Percentiles rank a stretch among this genome's conserved stretches.
phyloP scores from a whole-genome alignment of 1,284 basidiomycete genomes.

The Tausonia pullulans region DNA sequence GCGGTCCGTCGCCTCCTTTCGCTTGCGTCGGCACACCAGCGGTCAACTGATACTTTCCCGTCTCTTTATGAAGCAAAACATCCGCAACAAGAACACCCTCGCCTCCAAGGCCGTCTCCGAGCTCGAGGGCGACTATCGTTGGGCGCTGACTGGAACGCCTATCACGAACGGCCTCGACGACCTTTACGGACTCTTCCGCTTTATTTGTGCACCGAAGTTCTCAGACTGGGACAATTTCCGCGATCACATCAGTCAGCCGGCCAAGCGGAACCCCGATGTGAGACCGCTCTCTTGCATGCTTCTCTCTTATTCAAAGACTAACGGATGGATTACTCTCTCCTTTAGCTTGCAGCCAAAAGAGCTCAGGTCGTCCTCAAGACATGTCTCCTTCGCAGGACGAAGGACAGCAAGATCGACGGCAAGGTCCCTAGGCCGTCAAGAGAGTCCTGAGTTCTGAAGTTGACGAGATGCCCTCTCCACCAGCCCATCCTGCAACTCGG shows the following conservation, averaged over 20 bases:
- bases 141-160: slow-evolving; percentile 9
- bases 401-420: slow-evolving; percentile 32
- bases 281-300: background rate
- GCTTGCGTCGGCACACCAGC: too few species aligned
- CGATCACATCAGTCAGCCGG: slow-evolving; percentile 20
- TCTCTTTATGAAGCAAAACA: background rate
- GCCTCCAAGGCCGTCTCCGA: background rate
- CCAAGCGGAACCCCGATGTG: slow-evolving; percentile 25
- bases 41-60: too few species aligned
- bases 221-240: slow-evolving; percentile 11
- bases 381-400: slow-evolving; percentile 26
- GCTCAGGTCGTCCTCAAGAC: slow-evolving; percentile 23
- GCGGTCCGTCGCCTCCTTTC: background rate
- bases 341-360: slow-evolving; percentile 24
- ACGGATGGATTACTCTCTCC: background rate
- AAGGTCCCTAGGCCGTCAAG: background rate
- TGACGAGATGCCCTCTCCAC: too few species aligned
- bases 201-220: slow-evolving; percentile 2
- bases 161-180: slow-evolving; percentile 13
- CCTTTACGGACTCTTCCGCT: slow-evolving; percentile 11
- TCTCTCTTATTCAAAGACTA: too few species aligned
- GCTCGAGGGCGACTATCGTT: slow-evolving; percentile 8
- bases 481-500: slow-evolving; percentile 27
- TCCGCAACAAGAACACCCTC: slow-evolving; percentile 8
- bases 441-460: too few species aligned